phyloP scores from a whole-genome alignment of 345 rosid genomes.

The Euclidium syriacum region DNA sequence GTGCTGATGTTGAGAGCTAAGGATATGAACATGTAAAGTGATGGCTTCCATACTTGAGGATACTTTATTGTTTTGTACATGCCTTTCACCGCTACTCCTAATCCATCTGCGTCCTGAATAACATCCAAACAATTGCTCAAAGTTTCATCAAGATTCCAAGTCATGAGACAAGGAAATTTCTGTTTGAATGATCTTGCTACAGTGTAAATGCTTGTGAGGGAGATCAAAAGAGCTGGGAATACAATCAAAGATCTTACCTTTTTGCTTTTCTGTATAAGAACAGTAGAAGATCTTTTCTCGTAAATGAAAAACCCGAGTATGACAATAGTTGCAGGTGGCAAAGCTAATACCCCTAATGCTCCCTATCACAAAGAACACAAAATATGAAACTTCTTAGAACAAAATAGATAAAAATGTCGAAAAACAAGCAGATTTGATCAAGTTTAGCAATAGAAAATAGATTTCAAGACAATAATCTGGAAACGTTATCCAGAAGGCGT shows the following conservation, averaged over 20 bases:
- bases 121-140: neutral
- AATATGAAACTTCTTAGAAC: neutral
- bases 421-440: neutral
- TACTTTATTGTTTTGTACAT: conserved; percentile 55
- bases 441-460: neutral
- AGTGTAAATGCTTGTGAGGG: neutral
- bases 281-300: conserved; percentile 39
- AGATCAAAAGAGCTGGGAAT: neutral
- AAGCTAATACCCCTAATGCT: conserved; percentile 58
- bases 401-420: neutral
- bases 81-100: conserved; percentile 46
- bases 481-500: neutral
- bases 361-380: conserved; percentile 35
- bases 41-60: conserved; percentile 87
- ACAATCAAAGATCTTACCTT: conserved; percentile 34
- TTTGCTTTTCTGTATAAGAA: conserved; percentile 35
- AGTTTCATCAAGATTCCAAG: conserved; percentile 8
- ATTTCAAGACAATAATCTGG: neutral
- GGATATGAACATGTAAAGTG: conserved; percentile 68
- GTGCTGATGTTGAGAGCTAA: conserved; percentile 71
- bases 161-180: neutral
- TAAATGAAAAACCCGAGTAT: conserved; percentile 60
- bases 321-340: conserved; percentile 48
- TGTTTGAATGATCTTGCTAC: neutral
- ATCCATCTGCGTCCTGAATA: conserved; percentile 40